Evolutionary conservation across 1,284 basidiomycete genomes (phyloP).

Genomic region (Fomitopsis schrenkii): DNA sequence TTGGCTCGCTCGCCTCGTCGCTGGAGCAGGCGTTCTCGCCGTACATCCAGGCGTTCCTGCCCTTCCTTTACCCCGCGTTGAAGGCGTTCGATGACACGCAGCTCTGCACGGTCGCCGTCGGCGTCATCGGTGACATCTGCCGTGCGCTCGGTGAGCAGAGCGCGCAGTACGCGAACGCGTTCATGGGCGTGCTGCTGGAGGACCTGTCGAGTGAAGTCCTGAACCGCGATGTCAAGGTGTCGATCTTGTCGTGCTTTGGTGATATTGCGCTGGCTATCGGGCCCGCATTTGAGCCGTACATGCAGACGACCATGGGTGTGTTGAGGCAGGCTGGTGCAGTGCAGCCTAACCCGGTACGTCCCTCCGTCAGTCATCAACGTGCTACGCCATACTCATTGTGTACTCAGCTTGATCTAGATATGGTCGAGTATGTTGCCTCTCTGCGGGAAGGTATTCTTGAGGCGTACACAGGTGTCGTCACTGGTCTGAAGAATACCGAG

Average conservation of each 20-base stretch:
- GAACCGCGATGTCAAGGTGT: constrained; percentile 94
- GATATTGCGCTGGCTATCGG: constrained; percentile 96
- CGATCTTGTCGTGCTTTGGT: constrained; percentile 93
- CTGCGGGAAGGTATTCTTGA: constrained; percentile 96
- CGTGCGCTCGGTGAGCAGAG: constrained; percentile 87
- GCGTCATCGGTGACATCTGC: constrained; percentile 93
- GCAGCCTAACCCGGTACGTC: constrained; percentile 79
- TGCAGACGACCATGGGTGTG: constrained; percentile 89
- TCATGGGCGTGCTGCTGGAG: constrained; percentile 90
- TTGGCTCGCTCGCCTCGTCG: constrained; percentile 85
- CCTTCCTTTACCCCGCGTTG: constrained; percentile 87
- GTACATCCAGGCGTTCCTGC: constrained; percentile 89
- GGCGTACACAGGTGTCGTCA: constrained; percentile 94
- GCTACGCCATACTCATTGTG: not conserved
- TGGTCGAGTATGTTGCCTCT: constrained; percentile 88
- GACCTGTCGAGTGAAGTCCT: constrained; percentile 91
- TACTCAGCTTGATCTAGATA: constrained; percentile 68
- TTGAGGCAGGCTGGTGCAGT: constrained; percentile 88
- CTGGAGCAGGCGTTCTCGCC: constrained; percentile 85
- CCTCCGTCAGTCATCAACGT: constrained; percentile 7
- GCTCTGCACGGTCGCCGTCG: constrained; percentile 93
- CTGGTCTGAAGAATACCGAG: constrained; percentile 82
- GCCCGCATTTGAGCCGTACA: constrained; percentile 82
- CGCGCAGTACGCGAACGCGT: constrained; percentile 78
- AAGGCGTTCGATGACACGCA: constrained; percentile 94